Conservation (phyloP, 768 basidiomycete genomes). For the Amanita brunnescens region DNA sequence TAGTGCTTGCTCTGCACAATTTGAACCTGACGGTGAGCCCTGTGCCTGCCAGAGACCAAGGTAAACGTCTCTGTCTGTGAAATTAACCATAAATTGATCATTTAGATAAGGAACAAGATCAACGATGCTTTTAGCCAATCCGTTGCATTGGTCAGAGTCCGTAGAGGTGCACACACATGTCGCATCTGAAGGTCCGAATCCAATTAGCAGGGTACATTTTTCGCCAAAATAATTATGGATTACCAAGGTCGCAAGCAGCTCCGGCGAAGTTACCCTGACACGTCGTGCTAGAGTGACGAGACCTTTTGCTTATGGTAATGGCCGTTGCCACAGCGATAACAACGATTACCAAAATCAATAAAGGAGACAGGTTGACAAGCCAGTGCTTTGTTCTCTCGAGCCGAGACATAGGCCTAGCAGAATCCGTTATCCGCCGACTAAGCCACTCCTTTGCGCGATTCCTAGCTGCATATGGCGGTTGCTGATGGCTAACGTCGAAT, state of each 20-base stretch:
- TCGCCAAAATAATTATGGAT: constrained; percentile 15
- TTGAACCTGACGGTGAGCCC: constrained; percentile 30
- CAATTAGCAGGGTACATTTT: background rate
- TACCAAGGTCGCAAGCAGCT: constrained; percentile 46
- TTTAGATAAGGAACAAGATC: constrained; percentile 43
- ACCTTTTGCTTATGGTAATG: constrained; percentile 27
- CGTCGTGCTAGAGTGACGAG: constrained; percentile 9
- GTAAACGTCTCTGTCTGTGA: constrained; percentile 35
- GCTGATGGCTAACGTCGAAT: background rate
- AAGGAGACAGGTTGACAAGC: constrained; percentile 5
- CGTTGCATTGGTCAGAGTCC: constrained; percentile 34
- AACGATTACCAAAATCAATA: constrained; percentile 23
- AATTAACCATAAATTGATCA: constrained; percentile 34
- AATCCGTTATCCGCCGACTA: background rate
- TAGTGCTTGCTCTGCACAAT: constrained; percentile 45
- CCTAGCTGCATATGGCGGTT: constrained; percentile 4
- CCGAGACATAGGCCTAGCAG: background rate
- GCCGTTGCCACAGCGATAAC: constrained; percentile 33
- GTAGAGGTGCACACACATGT: constrained; percentile 52
- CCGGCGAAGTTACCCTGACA: constrained; percentile 42
- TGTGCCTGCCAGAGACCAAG: constrained; percentile 42
- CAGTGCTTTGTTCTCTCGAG: background rate
- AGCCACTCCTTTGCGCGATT: constrained; percentile 7
- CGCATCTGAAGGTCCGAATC: constrained; percentile 35
- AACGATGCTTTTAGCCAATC: constrained; percentile 44